Conservation (phyloP, 768 basidiomycete genomes). For the Boletus rex-veris region DNA sequence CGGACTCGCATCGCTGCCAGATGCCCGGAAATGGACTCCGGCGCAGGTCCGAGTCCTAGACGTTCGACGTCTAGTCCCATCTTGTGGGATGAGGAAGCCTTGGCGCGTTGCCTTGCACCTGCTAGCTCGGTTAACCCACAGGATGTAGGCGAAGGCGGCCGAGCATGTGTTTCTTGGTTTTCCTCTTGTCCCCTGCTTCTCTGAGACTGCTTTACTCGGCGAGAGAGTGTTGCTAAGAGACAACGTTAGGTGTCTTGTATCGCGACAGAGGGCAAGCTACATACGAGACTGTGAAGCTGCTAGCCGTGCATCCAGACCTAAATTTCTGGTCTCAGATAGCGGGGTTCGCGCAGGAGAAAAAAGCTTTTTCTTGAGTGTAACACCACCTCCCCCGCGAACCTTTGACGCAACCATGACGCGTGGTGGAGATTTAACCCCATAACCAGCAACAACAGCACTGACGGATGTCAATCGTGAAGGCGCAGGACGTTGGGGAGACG, state of each 20-base stretch:
- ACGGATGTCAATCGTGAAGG: constrained; percentile 11
- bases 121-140: not conserved
- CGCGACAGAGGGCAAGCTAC: not conserved
- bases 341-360: constrained; percentile 20
- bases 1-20: constrained; percentile 20
- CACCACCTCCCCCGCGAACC: constrained; percentile 18
- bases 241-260: not conserved
- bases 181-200: constrained; percentile 8
- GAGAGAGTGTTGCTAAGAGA: constrained; percentile 10
- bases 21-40: constrained; percentile 30
- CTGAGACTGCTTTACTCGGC: constrained; percentile 11
- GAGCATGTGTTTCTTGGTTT: not conserved
- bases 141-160: constrained; percentile 5
- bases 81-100: constrained; percentile 13
- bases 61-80: constrained; percentile 1
- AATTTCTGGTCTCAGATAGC: constrained; percentile 24
- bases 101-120: constrained; percentile 9
- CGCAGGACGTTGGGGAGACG: constrained; percentile 7
- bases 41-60: constrained; percentile 18
- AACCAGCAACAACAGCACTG: not conserved
- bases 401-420: constrained; percentile 15
- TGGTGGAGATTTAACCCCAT: constrained; percentile 20
- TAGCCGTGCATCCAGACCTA: constrained; percentile 4
- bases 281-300: constrained; percentile 20
- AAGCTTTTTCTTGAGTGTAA: constrained; percentile 25